Conservation (phyloP, 139 green algal species). For the Picochlorum sp. region DNA sequence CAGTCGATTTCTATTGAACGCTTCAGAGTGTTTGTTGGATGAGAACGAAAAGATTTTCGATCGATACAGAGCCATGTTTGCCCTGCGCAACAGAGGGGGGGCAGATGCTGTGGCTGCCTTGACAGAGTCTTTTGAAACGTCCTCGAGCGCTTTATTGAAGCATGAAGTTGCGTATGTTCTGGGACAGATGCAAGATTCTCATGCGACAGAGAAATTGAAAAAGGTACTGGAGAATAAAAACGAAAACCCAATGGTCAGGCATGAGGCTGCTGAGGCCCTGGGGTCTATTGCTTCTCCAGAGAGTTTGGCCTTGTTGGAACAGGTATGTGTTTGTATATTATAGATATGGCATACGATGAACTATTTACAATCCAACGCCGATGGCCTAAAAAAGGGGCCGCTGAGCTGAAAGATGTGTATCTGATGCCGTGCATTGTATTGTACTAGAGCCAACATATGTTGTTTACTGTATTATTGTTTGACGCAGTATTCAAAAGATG, state of each 20-base stretch:
- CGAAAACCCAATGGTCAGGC: conserved; percentile 95
- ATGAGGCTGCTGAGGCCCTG: conserved; percentile 96
- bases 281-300: conserved; percentile 59
- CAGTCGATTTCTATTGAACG: conserved; percentile 40
- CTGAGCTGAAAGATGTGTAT: background rate
- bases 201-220: conserved; percentile 40
- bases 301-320: conserved; percentile 53
- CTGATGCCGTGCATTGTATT: background rate
- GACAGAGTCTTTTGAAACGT: conserved; percentile 36
- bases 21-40: conserved; percentile 60
- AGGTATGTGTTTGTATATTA: conserved; percentile 2
- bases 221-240: conserved; percentile 47
- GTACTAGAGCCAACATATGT: background rate
- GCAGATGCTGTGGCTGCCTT: conserved; percentile 65
- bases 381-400: background rate
- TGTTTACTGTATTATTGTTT: no score
- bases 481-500: conserved; percentile 43
- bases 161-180: conserved; percentile 96
- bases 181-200: conserved; percentile 86
- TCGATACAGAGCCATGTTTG: conserved; percentile 91
- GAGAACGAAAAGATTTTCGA: conserved; percentile 72
- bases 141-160: conserved; percentile 70
- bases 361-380: conserved; percentile 3
- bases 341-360: background rate
- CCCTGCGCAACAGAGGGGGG: conserved; percentile 83